Percentiles rank a stretch among this genome's conserved stretches.
These are phyloP conservation scores for Exophiala alcalophila DNA, from an alignment of 2,329 filamentous ascomycete genomes.

Conservation along the genomic window DNA sequence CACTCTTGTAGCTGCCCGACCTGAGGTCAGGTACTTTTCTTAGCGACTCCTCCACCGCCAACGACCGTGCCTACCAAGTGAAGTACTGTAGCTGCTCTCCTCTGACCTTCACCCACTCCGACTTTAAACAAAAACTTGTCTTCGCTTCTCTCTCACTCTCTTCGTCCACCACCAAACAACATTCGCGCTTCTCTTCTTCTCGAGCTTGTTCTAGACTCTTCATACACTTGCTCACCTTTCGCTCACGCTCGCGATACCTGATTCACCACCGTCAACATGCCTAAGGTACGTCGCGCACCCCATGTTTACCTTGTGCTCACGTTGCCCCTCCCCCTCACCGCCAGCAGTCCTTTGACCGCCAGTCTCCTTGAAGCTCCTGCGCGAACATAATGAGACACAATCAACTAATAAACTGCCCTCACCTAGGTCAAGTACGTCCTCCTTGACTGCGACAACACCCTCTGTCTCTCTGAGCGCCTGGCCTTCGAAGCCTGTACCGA, in stretches of 20 bases:
- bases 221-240: constrained; percentile 1
- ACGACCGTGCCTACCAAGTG: too few relatives aligned
- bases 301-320: not conserved
- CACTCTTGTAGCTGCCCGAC: too few relatives aligned
- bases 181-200: constrained; percentile 4
- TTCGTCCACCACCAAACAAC: constrained; percentile 3
- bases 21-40: too few relatives aligned
- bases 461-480: constrained; percentile 86
- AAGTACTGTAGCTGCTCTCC: too few relatives aligned
- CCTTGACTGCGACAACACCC: constrained; percentile 81
- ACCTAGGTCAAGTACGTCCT: constrained; percentile 65
- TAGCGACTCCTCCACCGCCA: too few relatives aligned
- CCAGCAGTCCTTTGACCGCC: constrained; percentile 15
- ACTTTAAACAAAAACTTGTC: not conserved
- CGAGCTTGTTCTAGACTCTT: constrained; percentile 7
- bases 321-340: constrained; percentile 5
- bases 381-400: not conserved
- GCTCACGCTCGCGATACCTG: constrained; percentile 1
- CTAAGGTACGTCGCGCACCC: constrained; percentile 14
- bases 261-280: constrained; percentile 20
- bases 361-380: constrained; percentile 1
- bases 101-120: constrained; percentile 2
- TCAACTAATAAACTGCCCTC: constrained; percentile 5
- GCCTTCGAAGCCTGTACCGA: constrained; percentile 92
- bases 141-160: constrained; percentile 4